Base-by-base conservation (phyloP, 805 yeast species). In the Metschnikowia gelsemii region DNA sequence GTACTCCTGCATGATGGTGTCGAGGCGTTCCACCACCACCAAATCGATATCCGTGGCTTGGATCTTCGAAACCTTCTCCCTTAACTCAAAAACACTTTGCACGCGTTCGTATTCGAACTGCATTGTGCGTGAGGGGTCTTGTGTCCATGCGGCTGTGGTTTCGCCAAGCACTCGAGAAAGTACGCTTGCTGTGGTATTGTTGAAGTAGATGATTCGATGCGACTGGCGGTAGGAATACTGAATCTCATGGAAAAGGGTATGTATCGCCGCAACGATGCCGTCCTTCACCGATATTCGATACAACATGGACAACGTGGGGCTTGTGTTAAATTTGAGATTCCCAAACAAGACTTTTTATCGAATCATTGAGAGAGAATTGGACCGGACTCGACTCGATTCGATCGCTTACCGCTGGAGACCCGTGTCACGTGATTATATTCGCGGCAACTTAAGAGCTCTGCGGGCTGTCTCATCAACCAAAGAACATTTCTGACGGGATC, bases 51-150 rank as follows among this genome's bases (percentile, higher is more conserved):
- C n/a, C n/a, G 16, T 37, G 24, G 7, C 14, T 17, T 3, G 37
- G n/a, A n/a, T n/a, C 24, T 7, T 21, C 25, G 9, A 16, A 11
- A 47, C 18, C 12, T 33, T 24, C 4, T 32, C 35, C 22, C 27
- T 24, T n/a, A 51, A 27, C 21, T 49, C 50, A 21, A 22, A 30
- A 12, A 51, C 26, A 17, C 39, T 37, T 23, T n/a, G 16, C 8
- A 50, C 52, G 11, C 50, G 42, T 35, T 50, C 50, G 41, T 51
- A 51, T 25, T 45, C 46, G 28, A 51, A 49, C 22, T n/a, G 29
- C 31, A 25, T 27, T 38, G 43, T 39, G 5, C 41, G 31, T 9
- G 35, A 24, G 9, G 36, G 39, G 14, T 45, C 45, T 14, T 34
- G 29, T 14, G 38, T 37, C 52, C 52, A 49, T n/a, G 31, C 34